Conservation (phyloP, 2,329 filamentous ascomycete genomes). For the Fusarium poae region DNA sequence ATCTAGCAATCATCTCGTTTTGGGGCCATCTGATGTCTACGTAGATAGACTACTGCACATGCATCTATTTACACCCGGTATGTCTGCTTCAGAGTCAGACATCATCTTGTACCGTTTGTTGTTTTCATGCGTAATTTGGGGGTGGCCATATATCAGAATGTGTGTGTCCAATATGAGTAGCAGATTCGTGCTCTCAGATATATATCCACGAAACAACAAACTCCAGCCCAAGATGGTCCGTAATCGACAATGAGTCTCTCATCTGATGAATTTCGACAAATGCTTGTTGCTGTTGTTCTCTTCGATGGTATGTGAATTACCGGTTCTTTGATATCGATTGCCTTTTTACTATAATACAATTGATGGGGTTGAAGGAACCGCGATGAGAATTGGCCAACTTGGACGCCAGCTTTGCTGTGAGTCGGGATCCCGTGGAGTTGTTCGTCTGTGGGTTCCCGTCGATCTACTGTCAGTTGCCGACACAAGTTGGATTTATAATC, state of each 20-base stretch:
- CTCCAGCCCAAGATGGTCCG: not conserved
- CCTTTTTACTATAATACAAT: not conserved
- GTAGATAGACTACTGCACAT: conserved; percentile 3
- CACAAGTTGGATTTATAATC: not conserved
- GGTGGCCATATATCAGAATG: not conserved
- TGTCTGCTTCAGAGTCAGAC: not conserved
- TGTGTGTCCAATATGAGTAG: not conserved
- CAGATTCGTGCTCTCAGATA: not conserved
- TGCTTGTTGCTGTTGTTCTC: not conserved
- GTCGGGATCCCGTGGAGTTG: conserved; percentile 3
- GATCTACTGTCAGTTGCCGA: conserved; percentile 1
- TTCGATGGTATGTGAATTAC: no score
- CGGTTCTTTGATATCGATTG: not conserved
- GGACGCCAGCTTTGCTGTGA: not conserved
- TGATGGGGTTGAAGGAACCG: not conserved
- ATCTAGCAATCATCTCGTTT: conserved; percentile 3
- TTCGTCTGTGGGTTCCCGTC: conserved; percentile 15
- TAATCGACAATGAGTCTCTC: not conserved
- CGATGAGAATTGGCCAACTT: not conserved
- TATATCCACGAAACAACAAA: not conserved
- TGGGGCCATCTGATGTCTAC: not conserved
- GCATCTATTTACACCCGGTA: not conserved
- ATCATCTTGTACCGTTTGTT: not conserved
- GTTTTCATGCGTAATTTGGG: not conserved
- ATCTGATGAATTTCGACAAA: not conserved